These are phyloP conservation scores for Phlegmacium glaucopus DNA, from an alignment of 768 basidiomycete species.

Conservation along the genomic window DNA sequence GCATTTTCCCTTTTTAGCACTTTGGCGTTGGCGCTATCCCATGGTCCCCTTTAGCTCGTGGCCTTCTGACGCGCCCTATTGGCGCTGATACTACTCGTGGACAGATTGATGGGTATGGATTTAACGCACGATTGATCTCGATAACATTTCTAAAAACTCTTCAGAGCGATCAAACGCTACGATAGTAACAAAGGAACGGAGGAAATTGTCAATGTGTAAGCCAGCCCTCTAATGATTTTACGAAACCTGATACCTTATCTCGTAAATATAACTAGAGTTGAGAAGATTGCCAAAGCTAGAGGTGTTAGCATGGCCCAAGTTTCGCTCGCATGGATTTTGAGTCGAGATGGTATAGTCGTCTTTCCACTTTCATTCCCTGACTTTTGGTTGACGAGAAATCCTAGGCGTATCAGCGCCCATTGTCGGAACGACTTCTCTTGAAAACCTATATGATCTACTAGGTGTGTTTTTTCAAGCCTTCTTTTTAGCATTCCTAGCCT, in stretches of 20 bases:
- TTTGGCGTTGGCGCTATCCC: slow-evolving; percentile 56
- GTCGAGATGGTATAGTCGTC: slow-evolving; percentile 39
- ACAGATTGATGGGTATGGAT: slow-evolving; percentile 31
- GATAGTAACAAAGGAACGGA: slow-evolving; percentile 21
- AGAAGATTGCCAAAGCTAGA: slow-evolving; percentile 50
- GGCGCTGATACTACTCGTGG: slow-evolving; percentile 36
- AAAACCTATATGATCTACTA: slow-evolving; percentile 51
- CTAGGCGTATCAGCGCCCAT: slow-evolving; percentile 54
- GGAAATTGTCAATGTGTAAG: slow-evolving; percentile 38
- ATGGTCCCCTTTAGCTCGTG: slow-evolving; percentile 58
- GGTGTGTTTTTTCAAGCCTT: slow-evolving; percentile 28
- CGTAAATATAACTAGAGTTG: slow-evolving; percentile 38
- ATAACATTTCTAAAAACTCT: not conserved
- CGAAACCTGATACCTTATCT: too few species aligned
- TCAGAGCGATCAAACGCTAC: slow-evolving; percentile 22
- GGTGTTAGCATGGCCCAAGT: slow-evolving; percentile 56
- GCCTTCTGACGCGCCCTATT: slow-evolving; percentile 41
- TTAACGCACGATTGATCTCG: not conserved
- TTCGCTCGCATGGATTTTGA: slow-evolving; percentile 49
- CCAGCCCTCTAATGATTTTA: too few species aligned
- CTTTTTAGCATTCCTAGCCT: not conserved
- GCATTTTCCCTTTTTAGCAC: slow-evolving; percentile 27
- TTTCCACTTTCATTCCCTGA: not conserved
- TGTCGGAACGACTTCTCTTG: slow-evolving; percentile 49
- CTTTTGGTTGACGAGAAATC: not conserved